Conservation (phyloP, 148 eudicot genomes). For the Arbutus unedo region DNA sequence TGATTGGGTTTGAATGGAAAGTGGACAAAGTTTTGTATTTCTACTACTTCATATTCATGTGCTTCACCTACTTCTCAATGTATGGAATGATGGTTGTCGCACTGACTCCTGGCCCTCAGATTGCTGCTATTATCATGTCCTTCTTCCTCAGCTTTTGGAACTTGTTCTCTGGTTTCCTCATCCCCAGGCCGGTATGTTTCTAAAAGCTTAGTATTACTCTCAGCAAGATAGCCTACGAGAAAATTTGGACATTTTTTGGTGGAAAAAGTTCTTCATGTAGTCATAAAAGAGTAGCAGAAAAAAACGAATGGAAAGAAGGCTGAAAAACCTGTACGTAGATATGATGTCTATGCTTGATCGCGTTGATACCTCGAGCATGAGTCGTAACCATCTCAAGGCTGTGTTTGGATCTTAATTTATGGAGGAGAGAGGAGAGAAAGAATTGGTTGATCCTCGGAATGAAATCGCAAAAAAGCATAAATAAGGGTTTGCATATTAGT, state of each 20-base stretch:
- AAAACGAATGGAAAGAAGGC: neutral
- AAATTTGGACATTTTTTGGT: neutral
- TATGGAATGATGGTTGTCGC: conserved; percentile 59
- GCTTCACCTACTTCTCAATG: conserved; percentile 42
- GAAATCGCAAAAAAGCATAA: too few relatives aligned
- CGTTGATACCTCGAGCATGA: neutral
- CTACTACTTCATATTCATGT: conserved; percentile 39
- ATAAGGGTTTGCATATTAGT: too few relatives aligned
- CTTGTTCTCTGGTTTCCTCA: conserved; percentile 47
- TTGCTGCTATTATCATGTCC: conserved; percentile 46
- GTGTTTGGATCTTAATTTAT: neutral
- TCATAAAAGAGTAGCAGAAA: neutral
- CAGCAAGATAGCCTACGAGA: neutral
- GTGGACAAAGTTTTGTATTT: conserved; percentile 37
- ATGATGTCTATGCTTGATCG: neutral
- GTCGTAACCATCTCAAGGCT: neutral
- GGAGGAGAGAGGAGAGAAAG: neutral
- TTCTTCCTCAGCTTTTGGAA: conserved; percentile 56
- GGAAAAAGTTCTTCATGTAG: neutral
- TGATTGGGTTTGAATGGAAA: conserved; percentile 42
- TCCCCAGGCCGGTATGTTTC: conserved; percentile 36
- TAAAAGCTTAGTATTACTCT: neutral
- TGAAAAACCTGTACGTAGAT: neutral
- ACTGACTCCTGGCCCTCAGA: conserved; percentile 37
- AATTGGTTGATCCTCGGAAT: too few relatives aligned